Evolutionary conservation across 192 early-diverging fungal genomes (phyloP).

Genomic region (Endogone sp.): DNA sequence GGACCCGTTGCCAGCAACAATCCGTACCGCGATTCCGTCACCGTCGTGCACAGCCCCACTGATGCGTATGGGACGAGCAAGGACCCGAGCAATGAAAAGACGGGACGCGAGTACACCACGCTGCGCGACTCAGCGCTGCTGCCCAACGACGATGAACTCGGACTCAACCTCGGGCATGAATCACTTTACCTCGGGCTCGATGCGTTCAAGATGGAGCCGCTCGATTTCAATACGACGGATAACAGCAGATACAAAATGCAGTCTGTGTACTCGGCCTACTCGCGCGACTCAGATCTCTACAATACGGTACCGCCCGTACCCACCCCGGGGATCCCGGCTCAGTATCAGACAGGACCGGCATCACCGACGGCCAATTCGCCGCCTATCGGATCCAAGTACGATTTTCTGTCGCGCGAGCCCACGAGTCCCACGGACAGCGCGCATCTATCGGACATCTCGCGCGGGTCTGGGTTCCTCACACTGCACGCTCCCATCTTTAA

Average conservation of each 20-base stretch:
- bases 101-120: background rate
- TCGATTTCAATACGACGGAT: background rate
- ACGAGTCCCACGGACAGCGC: background rate
- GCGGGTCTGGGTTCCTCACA: background rate
- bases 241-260: background rate
- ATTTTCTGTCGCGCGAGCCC: background rate
- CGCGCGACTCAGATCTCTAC: background rate
- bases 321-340: background rate
- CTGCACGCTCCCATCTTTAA: background rate
- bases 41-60: background rate
- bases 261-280: background rate
- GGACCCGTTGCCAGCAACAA: background rate
- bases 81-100: background rate
- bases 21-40: background rate
- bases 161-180: background rate
- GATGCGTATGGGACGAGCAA: background rate
- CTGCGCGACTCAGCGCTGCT: background rate
- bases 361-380: background rate
- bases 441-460: background rate
- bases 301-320: background rate
- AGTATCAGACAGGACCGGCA: background rate
- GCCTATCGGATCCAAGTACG: background rate
- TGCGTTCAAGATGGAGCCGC: background rate
- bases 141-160: background rate
- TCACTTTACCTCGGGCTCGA: background rate